Base-by-base conservation (phyloP, 768 basidiomycete genomes). In the Pleurotus eryngii region DNA sequence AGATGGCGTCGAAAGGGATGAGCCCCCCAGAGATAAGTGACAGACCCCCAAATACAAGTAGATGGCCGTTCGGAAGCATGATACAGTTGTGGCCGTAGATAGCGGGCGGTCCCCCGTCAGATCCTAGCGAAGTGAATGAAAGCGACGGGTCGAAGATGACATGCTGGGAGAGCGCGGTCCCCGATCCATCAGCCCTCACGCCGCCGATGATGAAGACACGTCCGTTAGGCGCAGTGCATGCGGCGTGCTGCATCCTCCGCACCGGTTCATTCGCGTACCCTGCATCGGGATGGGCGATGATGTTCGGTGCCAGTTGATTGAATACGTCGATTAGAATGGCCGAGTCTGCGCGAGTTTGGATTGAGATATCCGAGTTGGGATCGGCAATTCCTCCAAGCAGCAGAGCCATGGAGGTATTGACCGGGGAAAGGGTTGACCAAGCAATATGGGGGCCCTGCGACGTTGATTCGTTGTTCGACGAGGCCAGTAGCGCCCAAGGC, bases 331-430 rank as follows among this genome's bases (percentile, higher is more conserved):
- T 70, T 3, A 87, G 55, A 59, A 72, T 76, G 0, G 85, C 82
- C 2, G 92, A 93, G 71, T 95, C 87, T 5, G 81, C 67, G 3
- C 68, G 67, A 22, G 76, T 77, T 18, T 80, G 74, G 17, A 85
- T 72, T 1, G 81, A 76, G 42, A 77, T 76, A 20, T 70, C 61
- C 6, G 85, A 83, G 63, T 82, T 80, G 4, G 85, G 76, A 2
- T 80, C 89, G 12, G 86, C 82, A 62, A 85, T 77, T 15, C 94
- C 94, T 18, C 94, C 94, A 58, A 94, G 92, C 12, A 86, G 68
- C 3, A 95, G 75, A 2, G 84, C 60, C 20, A 76, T 60, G 6
- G 81, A 72, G 14, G 76, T 70, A 55, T 82, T 81, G 72, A 82
- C 80, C 3, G 86, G 82, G 14, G 89, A 87, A 43, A 95, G 72